Evolutionary conservation across 2,329 filamentous ascomycete species (phyloP).

Genomic region (Diaporthe sp.): DNA sequence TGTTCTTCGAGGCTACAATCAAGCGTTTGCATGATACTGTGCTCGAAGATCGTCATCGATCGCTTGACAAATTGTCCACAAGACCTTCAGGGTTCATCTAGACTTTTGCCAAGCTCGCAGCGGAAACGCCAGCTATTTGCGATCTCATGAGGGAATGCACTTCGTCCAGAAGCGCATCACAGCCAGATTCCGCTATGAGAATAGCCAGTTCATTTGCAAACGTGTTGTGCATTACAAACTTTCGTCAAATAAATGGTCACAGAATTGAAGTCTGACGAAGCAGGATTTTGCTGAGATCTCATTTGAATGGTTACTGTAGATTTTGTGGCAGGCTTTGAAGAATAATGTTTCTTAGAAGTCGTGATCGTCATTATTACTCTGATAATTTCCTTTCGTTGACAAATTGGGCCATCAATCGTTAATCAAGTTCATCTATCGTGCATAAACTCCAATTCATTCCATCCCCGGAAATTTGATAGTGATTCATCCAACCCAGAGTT

Average conservation of each 20-base stretch:
- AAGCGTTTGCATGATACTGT: neutral
- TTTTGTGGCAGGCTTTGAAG: neutral
- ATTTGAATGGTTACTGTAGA: no score
- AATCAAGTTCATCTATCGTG: no score
- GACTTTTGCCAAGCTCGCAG: neutral
- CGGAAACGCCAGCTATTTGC: neutral
- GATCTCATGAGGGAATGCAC: neutral
- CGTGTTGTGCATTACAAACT: no score
- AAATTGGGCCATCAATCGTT: neutral
- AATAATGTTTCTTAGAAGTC: rapidly evolving
- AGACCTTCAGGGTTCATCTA: no score
- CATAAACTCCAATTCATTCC: neutral
- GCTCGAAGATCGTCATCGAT: neutral
- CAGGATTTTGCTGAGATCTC: no score
- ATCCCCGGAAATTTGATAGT: neutral
- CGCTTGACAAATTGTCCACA: neutral
- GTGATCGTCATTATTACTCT: neutral
- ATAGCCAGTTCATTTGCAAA: no score
- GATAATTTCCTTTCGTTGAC: rapidly evolving
- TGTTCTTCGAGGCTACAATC: neutral
- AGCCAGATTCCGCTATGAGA: neutral
- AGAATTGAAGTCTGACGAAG: neutral
- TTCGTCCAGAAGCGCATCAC: neutral
- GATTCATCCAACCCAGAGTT: rapidly evolving
- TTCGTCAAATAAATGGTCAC: neutral